Evolutionary conservation across 441 rosid species (phyloP).

Genomic region (Rhodomyrtus psidioides): DNA sequence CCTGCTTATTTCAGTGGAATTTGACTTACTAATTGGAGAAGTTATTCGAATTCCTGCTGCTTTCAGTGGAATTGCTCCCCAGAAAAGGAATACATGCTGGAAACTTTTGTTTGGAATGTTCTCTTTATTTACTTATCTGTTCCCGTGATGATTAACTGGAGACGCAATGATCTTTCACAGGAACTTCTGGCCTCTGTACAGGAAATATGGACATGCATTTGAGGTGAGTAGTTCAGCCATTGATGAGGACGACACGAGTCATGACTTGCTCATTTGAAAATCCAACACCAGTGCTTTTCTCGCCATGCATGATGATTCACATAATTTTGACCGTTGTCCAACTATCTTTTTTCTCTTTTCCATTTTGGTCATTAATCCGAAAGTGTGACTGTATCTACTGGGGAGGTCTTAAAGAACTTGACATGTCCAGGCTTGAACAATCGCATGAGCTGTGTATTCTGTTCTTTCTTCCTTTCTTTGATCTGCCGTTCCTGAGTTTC

Average conservation of each 20-base stretch:
- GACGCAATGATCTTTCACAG: constrained; percentile 21
- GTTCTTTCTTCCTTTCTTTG: not conserved
- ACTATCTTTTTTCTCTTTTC: not conserved
- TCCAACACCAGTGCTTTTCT: not conserved
- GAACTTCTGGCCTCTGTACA: constrained; percentile 94
- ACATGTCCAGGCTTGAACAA: not conserved
- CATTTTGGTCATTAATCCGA: not conserved
- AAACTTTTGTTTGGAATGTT: not conserved
- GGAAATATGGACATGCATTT: constrained; percentile 93
- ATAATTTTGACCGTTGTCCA: not conserved
- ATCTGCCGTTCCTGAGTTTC: not conserved
- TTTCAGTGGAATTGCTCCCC: not conserved
- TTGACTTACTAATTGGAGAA: not conserved
- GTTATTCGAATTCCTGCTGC: not conserved
- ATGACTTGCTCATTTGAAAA: not conserved
- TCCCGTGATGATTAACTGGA: not conserved
- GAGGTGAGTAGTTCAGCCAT: constrained; percentile 42
- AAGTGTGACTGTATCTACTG: not conserved
- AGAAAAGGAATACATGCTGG: not conserved
- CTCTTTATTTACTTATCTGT: not conserved
- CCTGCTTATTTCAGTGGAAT: not conserved
- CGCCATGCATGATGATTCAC: not conserved
- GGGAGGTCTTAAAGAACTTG: not conserved
- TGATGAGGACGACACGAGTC: not conserved
- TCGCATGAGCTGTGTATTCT: not conserved